Conservation (phyloP, 2,329 filamentous ascomycete species). For the Penicillium concentricum region DNA sequence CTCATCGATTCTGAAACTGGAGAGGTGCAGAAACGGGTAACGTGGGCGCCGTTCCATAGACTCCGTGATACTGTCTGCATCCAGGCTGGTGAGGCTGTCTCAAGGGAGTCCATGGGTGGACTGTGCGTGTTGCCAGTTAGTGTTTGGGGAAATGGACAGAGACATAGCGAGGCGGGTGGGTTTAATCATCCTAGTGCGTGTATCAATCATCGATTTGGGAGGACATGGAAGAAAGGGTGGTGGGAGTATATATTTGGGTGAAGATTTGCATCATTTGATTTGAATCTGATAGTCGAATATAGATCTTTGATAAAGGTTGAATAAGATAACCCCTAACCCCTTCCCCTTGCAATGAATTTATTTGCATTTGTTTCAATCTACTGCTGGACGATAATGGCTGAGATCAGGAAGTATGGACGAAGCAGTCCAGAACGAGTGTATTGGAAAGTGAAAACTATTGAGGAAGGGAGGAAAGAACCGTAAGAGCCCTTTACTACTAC, state of each 20-base stretch:
- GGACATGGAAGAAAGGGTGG: constrained; percentile 35
- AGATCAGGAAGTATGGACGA: not conserved
- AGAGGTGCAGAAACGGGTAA: constrained; percentile 19
- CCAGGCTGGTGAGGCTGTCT: constrained; percentile 18
- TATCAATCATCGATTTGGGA: constrained; percentile 35
- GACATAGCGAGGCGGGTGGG: constrained; percentile 31
- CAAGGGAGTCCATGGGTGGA: constrained; percentile 66
- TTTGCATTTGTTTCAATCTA: too few species aligned
- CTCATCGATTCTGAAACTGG: not conserved
- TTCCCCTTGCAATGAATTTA: not conserved
- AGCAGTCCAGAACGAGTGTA: not conserved
- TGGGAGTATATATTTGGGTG: constrained; percentile 30
- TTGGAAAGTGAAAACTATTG: not conserved
- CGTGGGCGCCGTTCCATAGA: constrained; percentile 35
- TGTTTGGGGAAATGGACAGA: constrained; percentile 38
- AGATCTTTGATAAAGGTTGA: too few species aligned
- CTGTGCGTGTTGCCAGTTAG: constrained; percentile 90
- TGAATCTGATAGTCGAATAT: not conserved
- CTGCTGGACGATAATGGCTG: too few species aligned
- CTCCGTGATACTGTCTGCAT: constrained; percentile 28
- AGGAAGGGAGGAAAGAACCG: not conserved
- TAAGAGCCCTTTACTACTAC: not conserved
- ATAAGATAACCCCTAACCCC: accelerated
- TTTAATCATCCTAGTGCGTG: constrained; percentile 30
- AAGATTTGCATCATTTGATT: not conserved